Percentiles rank a stretch among this genome's conserved stretches.
These are phyloP conservation scores for Debaryomyces nepalensis DNA, from an alignment of 1,139 yeast species.

Conservation along the genomic window DNA sequence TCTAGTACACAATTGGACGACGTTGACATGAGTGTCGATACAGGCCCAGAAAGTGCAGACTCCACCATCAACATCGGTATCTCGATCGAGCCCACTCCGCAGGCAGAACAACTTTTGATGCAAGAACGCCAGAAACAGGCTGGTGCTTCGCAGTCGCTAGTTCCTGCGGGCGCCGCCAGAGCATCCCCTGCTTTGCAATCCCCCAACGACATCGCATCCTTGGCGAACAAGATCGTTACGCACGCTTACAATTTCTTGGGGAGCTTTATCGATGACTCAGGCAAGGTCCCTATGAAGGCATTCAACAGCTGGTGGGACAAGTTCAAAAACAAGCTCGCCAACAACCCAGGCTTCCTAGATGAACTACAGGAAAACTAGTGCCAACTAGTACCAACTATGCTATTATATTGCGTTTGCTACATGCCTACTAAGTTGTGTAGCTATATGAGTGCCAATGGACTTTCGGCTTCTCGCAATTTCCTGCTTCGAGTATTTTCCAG, in stretches of 20 bases:
- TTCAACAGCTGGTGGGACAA: constrained; percentile 98
- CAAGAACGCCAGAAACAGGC: constrained; percentile 35
- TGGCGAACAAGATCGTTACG: constrained; percentile 87
- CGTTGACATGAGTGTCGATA: constrained; percentile 32
- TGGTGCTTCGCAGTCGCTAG: constrained; percentile 25
- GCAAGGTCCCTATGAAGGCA: constrained; percentile 84
- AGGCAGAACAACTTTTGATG: constrained; percentile 57
- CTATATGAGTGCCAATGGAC: too few species aligned
- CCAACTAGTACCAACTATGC: not conserved
- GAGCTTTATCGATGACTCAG: constrained; percentile 77
- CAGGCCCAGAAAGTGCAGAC: constrained; percentile 43
- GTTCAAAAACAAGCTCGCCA: constrained; percentile 71
- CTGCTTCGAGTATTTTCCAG: too few species aligned
- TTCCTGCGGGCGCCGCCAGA: constrained; percentile 22
- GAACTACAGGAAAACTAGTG: constrained; percentile 22
- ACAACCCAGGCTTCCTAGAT: constrained; percentile 83
- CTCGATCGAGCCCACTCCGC: constrained; percentile 75
- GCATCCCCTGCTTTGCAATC: constrained; percentile 20
- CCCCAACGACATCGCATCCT: constrained; percentile 44
- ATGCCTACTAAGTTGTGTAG: too few species aligned
- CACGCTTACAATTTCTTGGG: constrained; percentile 91
- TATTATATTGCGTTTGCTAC: too few species aligned
- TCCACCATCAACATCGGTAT: constrained; percentile 72
- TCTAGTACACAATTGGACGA: constrained; percentile 29
- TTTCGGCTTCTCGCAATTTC: too few species aligned